Conservation (phyloP, 371 early-diverging fungal species). For the Circinella minor region DNA sequence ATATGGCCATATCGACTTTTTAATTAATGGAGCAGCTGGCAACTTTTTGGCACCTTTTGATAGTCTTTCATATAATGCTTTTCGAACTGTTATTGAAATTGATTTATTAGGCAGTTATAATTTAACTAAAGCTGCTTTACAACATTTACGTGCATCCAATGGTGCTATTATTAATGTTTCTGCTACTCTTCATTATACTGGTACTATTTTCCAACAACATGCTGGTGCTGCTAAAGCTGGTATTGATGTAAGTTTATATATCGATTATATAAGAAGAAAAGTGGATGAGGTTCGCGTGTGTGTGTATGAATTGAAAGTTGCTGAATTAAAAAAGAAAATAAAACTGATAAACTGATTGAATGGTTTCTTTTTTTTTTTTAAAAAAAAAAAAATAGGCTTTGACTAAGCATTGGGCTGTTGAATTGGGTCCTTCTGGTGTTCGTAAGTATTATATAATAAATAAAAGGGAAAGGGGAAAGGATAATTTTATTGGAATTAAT, state of each 20-base stretch:
- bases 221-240: slow-evolving; percentile 56
- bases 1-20: slow-evolving; percentile 72
- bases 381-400: slow-evolving; percentile 32
- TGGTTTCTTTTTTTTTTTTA: no score
- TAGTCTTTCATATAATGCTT: slow-evolving; percentile 74
- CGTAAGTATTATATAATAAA: slow-evolving; percentile 27
- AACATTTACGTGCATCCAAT: slow-evolving; percentile 69
- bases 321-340: neutral
- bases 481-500: neutral
- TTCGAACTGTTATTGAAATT: slow-evolving; percentile 66
- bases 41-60: slow-evolving; percentile 78
- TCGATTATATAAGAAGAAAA: no score
- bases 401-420: slow-evolving; percentile 59
- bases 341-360: neutral
- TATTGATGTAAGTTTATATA: slow-evolving; percentile 31
- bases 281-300: no score
- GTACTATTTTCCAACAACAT: slow-evolving; percentile 56
- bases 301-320: no score
- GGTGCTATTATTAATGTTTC: slow-evolving; percentile 72
- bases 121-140: slow-evolving; percentile 74
- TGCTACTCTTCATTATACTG: slow-evolving; percentile 71
- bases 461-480: neutral
- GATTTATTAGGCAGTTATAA: slow-evolving; percentile 68
- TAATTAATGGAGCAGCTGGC: slow-evolving; percentile 73
- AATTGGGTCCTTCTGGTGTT: slow-evolving; percentile 53